Conservation (phyloP, 2,329 filamentous ascomycete genomes). For the Monosporascus cannonballus region DNA sequence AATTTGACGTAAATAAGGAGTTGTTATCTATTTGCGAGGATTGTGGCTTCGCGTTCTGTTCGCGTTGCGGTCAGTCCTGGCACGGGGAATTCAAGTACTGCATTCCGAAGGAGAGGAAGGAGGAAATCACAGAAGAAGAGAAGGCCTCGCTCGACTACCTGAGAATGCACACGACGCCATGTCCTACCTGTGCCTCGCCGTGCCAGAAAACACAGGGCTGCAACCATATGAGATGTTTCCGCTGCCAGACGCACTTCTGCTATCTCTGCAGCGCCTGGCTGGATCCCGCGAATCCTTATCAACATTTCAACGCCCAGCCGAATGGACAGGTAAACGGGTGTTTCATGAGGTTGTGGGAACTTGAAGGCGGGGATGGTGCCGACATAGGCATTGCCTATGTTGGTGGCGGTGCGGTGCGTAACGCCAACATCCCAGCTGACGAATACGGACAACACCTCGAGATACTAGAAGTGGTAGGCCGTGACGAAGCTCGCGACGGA, state of each 20-base stretch:
- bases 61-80: conserved; percentile 67
- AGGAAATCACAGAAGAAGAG: conserved; percentile 76
- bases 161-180: conserved; percentile 72
- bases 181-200: conserved; percentile 79
- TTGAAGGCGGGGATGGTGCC: conserved; percentile 71
- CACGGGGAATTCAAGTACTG: conserved; percentile 79
- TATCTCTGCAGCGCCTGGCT: conserved; percentile 92
- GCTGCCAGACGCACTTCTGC: conserved; percentile 89
- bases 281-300: conserved; percentile 72
- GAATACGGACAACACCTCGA: conserved; percentile 18
- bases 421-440: conserved; percentile 12
- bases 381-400: conserved; percentile 41
- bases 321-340: conserved; percentile 54
- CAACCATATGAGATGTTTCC: conserved; percentile 93
- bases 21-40: conserved; percentile 81
- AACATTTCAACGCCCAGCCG: conserved; percentile 72
- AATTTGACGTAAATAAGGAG: conserved; percentile 35
- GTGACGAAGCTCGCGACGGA: conserved; percentile 23
- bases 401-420: conserved; percentile 27
- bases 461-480: conserved; percentile 25
- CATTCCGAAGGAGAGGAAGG: conserved; percentile 56
- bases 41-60: conserved; percentile 85
- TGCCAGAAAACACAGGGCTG: conserved; percentile 90
- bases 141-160: conserved; percentile 83
- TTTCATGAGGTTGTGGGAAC: conserved; percentile 83